Evolutionary conservation across 108 stramenopile species (phyloP).

Genomic region (Nitzschia sp.): DNA sequence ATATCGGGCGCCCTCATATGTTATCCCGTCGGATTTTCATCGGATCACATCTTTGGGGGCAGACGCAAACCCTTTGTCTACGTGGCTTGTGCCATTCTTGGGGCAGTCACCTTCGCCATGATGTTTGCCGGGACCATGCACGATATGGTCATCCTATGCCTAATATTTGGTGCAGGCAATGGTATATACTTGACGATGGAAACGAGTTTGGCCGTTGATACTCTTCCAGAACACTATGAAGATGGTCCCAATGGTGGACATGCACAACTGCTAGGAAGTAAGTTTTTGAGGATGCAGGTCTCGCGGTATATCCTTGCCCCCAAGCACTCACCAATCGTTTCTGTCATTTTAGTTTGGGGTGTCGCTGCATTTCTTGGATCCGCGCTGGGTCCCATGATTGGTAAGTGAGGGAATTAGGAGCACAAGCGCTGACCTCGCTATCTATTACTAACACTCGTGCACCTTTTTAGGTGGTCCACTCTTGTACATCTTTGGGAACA

Average conservation of each 20-base stretch:
- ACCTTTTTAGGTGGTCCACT: constrained; percentile 13
- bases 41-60: constrained; percentile 43
- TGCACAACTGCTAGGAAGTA: constrained; percentile 59
- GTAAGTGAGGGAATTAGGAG: constrained; percentile 7
- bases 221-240: constrained; percentile 41
- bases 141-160: constrained; percentile 38
- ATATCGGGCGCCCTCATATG: constrained; percentile 45
- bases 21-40: constrained; percentile 55
- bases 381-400: constrained; percentile 64
- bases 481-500: constrained; percentile 18
- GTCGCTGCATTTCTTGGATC: constrained; percentile 65
- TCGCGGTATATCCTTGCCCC: neutral
- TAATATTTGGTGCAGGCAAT: constrained; percentile 57
- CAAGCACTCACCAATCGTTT: no score
- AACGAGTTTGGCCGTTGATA: constrained; percentile 64
- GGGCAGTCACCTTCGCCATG: constrained; percentile 31
- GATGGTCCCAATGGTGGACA: constrained; percentile 33
- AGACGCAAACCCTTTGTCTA: constrained; percentile 64
- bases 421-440: neutral
- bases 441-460: neutral
- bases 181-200: constrained; percentile 77
- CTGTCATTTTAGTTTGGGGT: constrained; percentile 63
- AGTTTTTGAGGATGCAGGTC: neutral
- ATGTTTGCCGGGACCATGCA: constrained; percentile 42
- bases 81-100: constrained; percentile 48